Base-by-base conservation (phyloP, 2,329 filamentous ascomycete species). In the Aspergillus costaricaensis region DNA sequence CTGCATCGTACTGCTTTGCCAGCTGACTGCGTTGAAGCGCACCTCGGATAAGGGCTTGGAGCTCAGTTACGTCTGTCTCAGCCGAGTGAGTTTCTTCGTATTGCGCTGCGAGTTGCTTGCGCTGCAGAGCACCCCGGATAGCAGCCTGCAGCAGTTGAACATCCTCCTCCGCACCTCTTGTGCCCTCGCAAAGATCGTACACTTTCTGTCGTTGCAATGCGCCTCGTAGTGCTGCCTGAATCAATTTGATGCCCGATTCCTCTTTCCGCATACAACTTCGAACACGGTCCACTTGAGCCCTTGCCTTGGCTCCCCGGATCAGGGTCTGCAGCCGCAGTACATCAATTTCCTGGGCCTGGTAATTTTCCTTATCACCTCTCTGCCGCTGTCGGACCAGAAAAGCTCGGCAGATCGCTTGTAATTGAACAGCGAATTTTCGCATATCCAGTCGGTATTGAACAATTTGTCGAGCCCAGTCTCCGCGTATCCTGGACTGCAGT, bases 391-490 rank as follows among this genome's bases (percentile, higher is more conserved):
- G 87, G 23, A 88, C 83, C 41, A 97, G 79, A 72, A 90, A 90
- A 3, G 92, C 94, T 51, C 94, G 87, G 3, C 86, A 85, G 5
- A 87, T 84, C 63, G 91, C 92, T 75, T 99, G 95, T 17, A 97
- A 83, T 62, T 87, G 83, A 27, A 90, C 81, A 2, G 93, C 91
- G 71, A 96, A 96, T 19, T 80, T 84, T 58, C 86, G 85, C 93
- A 96, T 97, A 65, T 88, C 86, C 59, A 95, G 80, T 51, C 91
- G 86, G 76, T 97, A 97, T 62, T 86, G 85, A 65, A 89, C 86
- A 59, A 98, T 86, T 74, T 97, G 92, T 49, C 94, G 84, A 2
- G 91, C 85, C 78, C 91, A 96, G 69, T 96, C 92, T 56, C 92
- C 96, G 61, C 95, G 88, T 58, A 98, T 90, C 41, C 89, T 86